These are phyloP conservation scores for Paraurostyla sp. DNA, from an alignment of 73 alveolate genomes.

Conservation along the genomic window DNA sequence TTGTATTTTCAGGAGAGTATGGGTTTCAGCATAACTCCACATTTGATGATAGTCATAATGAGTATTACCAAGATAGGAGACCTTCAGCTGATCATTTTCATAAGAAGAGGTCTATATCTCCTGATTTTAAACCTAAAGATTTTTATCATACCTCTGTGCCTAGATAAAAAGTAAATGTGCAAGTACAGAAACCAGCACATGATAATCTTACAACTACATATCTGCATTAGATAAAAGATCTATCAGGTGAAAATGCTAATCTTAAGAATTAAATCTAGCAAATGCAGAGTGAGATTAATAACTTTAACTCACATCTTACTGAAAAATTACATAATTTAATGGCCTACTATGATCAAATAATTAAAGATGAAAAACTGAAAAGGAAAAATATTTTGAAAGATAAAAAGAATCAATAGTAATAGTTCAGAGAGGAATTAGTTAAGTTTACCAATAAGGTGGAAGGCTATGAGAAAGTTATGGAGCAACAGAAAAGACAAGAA, in stretches of 20 bases:
- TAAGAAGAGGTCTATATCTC: no score
- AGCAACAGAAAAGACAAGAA: neutral
- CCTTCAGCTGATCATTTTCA: no score
- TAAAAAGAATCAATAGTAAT: neutral
- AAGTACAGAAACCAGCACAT: neutral
- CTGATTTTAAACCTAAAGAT: no score
- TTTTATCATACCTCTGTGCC: no score
- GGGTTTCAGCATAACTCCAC: no score
- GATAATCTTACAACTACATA: neutral
- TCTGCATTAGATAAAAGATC: neutral
- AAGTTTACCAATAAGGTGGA: neutral
- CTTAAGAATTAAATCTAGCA: neutral
- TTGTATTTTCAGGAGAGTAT: no score
- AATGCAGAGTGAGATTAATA: neutral
- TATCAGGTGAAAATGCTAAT: neutral
- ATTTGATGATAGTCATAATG: no score
- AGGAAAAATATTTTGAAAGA: neutral
- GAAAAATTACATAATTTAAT: neutral
- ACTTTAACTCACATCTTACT: neutral
- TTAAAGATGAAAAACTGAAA: neutral
- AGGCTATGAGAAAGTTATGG: neutral
- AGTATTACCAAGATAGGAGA: no score
- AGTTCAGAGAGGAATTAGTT: neutral
- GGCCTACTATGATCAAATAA: neutral
- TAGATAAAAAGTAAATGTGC: neutral